Evolutionary conservation across 1,139 yeast species (phyloP).

Genomic region (Saccharomyces hybrid): DNA sequence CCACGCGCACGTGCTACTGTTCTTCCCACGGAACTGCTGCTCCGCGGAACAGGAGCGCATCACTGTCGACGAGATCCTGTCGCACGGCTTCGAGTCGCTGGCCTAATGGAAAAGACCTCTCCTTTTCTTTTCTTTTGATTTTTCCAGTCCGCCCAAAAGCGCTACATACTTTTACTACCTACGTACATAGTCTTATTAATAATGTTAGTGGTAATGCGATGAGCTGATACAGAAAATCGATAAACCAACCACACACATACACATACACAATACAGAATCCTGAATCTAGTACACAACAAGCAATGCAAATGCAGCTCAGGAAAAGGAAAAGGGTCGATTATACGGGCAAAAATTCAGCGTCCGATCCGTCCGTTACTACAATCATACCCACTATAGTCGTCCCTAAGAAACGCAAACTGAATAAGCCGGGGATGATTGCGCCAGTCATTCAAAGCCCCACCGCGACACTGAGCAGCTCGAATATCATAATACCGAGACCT

Average conservation of each 20-base stretch:
- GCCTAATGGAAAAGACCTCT: neutral
- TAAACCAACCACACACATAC: neutral
- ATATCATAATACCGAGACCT: neutral
- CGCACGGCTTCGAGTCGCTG: neutral
- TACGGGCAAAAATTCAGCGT: neutral
- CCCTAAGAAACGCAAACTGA: neutral
- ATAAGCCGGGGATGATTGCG: neutral
- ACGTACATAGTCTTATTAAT: neutral
- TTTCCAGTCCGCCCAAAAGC: neutral
- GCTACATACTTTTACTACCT: neutral
- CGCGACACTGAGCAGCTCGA: neutral
- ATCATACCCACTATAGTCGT: neutral
- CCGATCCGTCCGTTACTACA: neutral
- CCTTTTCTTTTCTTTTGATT: neutral
- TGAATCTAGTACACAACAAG: neutral
- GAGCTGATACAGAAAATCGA: neutral
- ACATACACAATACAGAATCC: neutral
- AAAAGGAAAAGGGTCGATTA: constrained; percentile 17
- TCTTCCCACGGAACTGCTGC: neutral
- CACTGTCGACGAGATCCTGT: neutral
- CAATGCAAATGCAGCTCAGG: constrained; percentile 12
- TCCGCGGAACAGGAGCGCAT: neutral
- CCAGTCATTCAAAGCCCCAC: neutral
- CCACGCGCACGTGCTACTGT: constrained; percentile 47
- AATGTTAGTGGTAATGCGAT: constrained; percentile 7